A percentile compares a stretch with the other conserved stretches of the same genome.
Evolutionary conservation across 2,329 filamentous ascomycete genomes (phyloP).

Genomic region (Sordariomycetes sp.): DNA sequence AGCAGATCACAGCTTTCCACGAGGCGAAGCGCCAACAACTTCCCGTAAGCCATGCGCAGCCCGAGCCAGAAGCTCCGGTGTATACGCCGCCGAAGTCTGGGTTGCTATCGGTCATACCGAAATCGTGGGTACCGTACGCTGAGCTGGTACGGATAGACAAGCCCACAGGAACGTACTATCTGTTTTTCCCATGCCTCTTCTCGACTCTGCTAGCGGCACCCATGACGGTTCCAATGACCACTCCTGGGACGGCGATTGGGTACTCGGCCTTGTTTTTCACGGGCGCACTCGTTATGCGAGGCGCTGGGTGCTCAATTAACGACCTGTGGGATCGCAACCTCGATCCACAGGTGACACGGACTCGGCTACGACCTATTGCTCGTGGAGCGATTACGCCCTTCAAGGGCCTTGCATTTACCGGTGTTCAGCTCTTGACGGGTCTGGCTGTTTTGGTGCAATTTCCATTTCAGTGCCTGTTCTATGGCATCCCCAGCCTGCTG

Average conservation of each 20-base stretch:
- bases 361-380: slow-evolving; percentile 70
- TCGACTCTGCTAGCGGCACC: slow-evolving; percentile 74
- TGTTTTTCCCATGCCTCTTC: slow-evolving; percentile 80
- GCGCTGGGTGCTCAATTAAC: slow-evolving; percentile 82
- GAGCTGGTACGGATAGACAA: slow-evolving; percentile 77
- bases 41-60: neutral
- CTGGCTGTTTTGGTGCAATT: slow-evolving; percentile 70
- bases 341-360: slow-evolving; percentile 70
- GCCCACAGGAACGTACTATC: slow-evolving; percentile 72
- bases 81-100: slow-evolving; percentile 67
- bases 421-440: slow-evolving; percentile 63
- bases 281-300: slow-evolving; percentile 76
- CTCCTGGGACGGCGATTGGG: slow-evolving; percentile 51
- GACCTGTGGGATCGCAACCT: slow-evolving; percentile 86
- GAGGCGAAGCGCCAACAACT: neutral
- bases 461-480: slow-evolving; percentile 63
- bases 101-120: slow-evolving; percentile 59
- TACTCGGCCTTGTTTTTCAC: slow-evolving; percentile 63
- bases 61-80: slow-evolving; percentile 8
- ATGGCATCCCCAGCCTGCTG: slow-evolving; percentile 65
- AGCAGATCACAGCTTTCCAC: slow-evolving; percentile 3
- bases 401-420: slow-evolving; percentile 65
- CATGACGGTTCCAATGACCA: slow-evolving; percentile 50
- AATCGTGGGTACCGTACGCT: slow-evolving; percentile 67
- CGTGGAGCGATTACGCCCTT: slow-evolving; percentile 66